phyloP scores from a whole-genome alignment of 2,329 filamentous ascomycete species.

The Dactylella cylindrospora region DNA sequence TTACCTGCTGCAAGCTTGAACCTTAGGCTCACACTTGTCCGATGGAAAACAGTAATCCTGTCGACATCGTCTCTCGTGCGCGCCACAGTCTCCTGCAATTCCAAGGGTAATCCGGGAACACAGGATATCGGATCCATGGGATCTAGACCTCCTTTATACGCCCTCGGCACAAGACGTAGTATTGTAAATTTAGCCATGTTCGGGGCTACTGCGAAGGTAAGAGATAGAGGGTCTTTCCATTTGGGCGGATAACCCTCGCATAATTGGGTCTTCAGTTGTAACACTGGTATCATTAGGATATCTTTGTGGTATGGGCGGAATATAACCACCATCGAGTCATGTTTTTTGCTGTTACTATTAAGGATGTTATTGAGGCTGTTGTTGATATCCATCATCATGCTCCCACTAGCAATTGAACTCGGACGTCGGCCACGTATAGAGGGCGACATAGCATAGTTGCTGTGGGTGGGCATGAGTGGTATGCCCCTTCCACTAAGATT shows the following conservation, averaged over 20 bases:
- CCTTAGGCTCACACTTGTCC: constrained; percentile 20
- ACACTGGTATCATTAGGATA: constrained; percentile 21
- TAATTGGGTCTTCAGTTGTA: constrained; percentile 16
- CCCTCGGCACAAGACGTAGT: constrained; percentile 12
- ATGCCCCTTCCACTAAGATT: constrained; percentile 9
- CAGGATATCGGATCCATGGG: constrained; percentile 13
- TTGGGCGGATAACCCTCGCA: constrained; percentile 10
- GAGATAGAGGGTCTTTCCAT: constrained; percentile 14
- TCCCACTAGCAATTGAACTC: too few species aligned
- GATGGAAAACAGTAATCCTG: constrained; percentile 27
- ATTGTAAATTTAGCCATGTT: constrained; percentile 29
- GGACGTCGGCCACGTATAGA: neutral
- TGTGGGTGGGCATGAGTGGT: constrained; percentile 12
- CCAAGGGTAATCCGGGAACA: constrained; percentile 20
- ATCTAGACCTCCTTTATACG: neutral
- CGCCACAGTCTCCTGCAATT: constrained; percentile 14
- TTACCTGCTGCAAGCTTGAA: constrained; percentile 25
- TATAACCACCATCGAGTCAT: constrained; percentile 24
- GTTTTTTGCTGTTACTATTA: constrained; percentile 4
- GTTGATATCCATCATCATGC: too few species aligned
- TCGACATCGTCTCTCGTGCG: constrained; percentile 20
- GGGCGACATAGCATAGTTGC: neutral
- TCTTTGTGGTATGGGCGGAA: constrained; percentile 25
- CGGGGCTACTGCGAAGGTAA: constrained; percentile 28
- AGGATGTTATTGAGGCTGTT: constrained; percentile 23